Evolutionary conservation across 2,329 filamentous ascomycete genomes (phyloP), one percentile per base, ranked within the genome.

Genomic region (Coleophoma cylindrospora): DNA sequence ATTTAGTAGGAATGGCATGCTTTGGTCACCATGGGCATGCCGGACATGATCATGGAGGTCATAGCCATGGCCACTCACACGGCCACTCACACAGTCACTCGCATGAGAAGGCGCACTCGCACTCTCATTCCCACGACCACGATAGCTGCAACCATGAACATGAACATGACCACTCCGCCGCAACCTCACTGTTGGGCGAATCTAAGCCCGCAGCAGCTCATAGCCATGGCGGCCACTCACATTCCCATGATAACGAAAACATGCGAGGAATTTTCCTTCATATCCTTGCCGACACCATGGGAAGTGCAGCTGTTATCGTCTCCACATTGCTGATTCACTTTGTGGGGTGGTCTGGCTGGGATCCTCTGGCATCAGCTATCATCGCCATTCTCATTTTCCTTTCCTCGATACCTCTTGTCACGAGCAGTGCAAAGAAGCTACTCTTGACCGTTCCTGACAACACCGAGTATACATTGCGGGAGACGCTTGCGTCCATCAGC

Each of bases 251-350:
- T 54, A 96, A 96, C 66, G 94, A 99, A 62, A 99, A 99, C 65
- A 96, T 99, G 91, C 82, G 94, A 60, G 94, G 94, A 12, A 97
- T 99, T 57, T 99, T 95, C 68, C 75, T 99, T 17, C 94, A 99
- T 64, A 89, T 99, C 46, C 77, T 97, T 27, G 94, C 94, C 6
- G 94, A 99, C 66, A 95, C 94, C 0, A 83, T 97, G 32, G 94
- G 94, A 22, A 96, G 91, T 49, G 87, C 91, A 1, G 94, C 94
- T 1, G 94, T 99, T 44, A 96, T 99, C 54, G 82, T 91, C 34
- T 96, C 91, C 8, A 99, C 94, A 0, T 73, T 89, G 1, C 75
- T 97, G 19, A 95, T 95, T 0, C 86, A 95, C 64, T 84, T 89
- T 61, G 87, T 89, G 64, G 87, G 88, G 14, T 97, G 92, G 91